Evolutionary conservation across 805 yeast genomes (phyloP), one percentile per base, ranked within the genome.

Genomic region (Tetrapisispora fleetii): DNA sequence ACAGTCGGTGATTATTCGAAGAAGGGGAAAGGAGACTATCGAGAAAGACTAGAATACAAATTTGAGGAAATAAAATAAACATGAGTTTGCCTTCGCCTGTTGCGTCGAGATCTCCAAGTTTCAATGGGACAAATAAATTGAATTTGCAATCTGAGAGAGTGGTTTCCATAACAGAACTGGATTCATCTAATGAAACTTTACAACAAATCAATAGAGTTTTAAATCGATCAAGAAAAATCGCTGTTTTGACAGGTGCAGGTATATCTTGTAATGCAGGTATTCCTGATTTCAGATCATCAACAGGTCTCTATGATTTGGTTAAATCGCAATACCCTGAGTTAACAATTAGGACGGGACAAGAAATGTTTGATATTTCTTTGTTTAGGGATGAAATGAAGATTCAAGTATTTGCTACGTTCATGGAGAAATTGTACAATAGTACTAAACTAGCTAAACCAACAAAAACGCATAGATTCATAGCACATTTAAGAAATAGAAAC

Each of bases 261-360:
- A 88, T 91, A 50, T 87, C 96, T 16, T 88, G 96, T 63, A 87
- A 85, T 62, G 97, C 98, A 1, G 98, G 99, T 0, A 93, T 91
- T 43, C 99, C 99, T 36, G 98, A 91, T 63, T 90, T 90, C 63
- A 74, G 98, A 48, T 85, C 95, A 4, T 71, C 81, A 10, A 78
- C 83, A 55, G 98, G 98, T 2, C 73, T 90, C 10, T 90, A 91
- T 67, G 80, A 83, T 51, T 62, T 80, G 67, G 85, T 83, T 32
- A 86, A 83, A 59, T 63, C 68, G 18, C 77, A 77, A 53, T 76
- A 78, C 55, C 84, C 90, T 1, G 74, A 73, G 39, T 59, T 61
- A 6, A 53, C 63, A 38, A 74, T 83, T 18, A 80, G 83, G 40
- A 83, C 81, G 56, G 98, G 98, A 5, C 86, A 87, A 59, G 99